These are phyloP conservation scores for Pseudozyma flocculosa DNA, from an alignment of 1,284 basidiomycete genomes.

Conservation along the genomic window DNA sequence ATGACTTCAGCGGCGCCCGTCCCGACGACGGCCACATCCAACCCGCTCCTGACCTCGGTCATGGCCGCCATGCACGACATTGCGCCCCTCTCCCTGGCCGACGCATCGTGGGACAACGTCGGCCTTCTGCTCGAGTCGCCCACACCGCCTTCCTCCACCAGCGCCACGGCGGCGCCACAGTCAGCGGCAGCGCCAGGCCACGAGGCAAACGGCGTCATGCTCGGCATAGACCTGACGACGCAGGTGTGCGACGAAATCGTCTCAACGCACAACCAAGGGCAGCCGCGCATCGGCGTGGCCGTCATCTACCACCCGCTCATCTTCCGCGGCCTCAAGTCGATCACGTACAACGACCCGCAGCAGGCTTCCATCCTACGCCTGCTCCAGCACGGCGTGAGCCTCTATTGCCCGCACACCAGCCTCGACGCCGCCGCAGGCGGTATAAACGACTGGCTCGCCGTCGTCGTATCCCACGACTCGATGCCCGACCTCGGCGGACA, in stretches of 20 bases:
- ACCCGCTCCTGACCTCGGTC: background rate
- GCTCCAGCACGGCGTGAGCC: conserved; percentile 75
- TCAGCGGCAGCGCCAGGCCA: background rate
- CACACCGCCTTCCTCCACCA: background rate
- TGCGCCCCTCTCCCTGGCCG: conserved; percentile 49
- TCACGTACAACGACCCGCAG: conserved; percentile 76
- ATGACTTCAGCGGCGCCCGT: no score
- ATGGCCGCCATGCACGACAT: conserved; percentile 31
- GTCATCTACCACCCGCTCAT: conserved; percentile 76
- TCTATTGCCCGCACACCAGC: conserved; percentile 84
- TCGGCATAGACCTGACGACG: conserved; percentile 54
- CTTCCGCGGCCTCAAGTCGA: conserved; percentile 74
- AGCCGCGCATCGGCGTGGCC: conserved; percentile 62
- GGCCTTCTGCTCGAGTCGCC: conserved; percentile 45
- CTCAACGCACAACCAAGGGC: no score
- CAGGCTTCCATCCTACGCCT: conserved; percentile 78
- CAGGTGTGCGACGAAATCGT: conserved; percentile 51
- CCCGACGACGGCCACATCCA: background rate
- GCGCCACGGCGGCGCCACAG: conserved; percentile 3
- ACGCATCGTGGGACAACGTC: conserved; percentile 53
- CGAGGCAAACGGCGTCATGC: conserved; percentile 37
- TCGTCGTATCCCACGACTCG: conserved; percentile 17
- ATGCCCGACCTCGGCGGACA: conserved; percentile 2
- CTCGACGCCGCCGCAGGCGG: conserved; percentile 79
- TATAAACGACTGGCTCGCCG: conserved; percentile 65